Evolutionary conservation across 1,284 basidiomycete species (phyloP), one percentile per base, ranked within the genome.

Genomic region (Naganishia albida): DNA sequence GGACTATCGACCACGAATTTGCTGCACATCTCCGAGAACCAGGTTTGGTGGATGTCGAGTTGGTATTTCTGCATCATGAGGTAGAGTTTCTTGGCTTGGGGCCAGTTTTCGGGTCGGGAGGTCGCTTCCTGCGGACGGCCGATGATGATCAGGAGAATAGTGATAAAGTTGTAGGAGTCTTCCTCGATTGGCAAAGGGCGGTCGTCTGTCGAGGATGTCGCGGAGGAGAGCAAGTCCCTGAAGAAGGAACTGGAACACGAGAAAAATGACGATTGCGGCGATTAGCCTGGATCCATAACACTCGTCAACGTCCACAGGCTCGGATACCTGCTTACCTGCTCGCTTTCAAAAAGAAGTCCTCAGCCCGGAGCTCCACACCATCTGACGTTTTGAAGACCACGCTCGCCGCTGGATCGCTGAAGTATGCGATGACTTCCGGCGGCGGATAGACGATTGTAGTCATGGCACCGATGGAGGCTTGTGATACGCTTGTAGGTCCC

Each of bases 321-420:
- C 54, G n/a, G n/a, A 44, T 12, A 56, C 55, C 55, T 57, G 20
- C 20, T 38, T 12, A 56, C 55, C 55, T 57, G 20, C 20, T 38
- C 15, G 55, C 55, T 18, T 48, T 46, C 28, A 57, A 20, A 40
- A 30, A 56, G n/a, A 44, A 46, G 26, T 56, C 54, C 8, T 56
- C 42, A 10, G 46, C 43, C 2, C 54, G 54, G 15, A 56, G 28
- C 1, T 44, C 8, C 2, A 44, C 54, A 2, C 12, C 26, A n/a
- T 56, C 42, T 0, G 43, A 8, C 6, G 40, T 56, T 10, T 46
- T 28, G 43, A 56, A 44, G 0, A 44, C 42, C 1, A 56, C 40
- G 10, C 10, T 34, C 34, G 34, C 34, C 4, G 4, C 34, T 6
- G 34, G 34, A 10, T 34, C 10, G 6, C 34, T 34, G 34, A 34